Evolutionary conservation across 345 rosid species (phyloP).

Genomic region (Rhizophora apiculata): DNA sequence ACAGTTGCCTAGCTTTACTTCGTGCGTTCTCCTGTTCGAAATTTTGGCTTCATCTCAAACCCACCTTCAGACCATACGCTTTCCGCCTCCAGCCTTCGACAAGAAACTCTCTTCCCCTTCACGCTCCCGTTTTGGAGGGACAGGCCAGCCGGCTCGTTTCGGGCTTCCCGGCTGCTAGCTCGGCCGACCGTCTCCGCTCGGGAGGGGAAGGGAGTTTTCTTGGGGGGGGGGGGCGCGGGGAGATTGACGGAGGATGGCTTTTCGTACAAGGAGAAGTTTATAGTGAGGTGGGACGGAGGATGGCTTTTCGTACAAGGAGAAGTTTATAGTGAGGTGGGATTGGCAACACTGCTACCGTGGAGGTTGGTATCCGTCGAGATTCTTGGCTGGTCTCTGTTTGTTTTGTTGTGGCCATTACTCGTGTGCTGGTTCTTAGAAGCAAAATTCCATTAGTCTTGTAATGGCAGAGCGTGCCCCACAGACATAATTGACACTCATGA

Average conservation of each 20-base stretch:
- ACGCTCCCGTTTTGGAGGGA: constrained; percentile 33
- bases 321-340: constrained; percentile 82
- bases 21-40: no score
- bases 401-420: constrained; percentile 23
- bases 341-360: constrained; percentile 90
- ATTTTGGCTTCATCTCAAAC: not conserved
- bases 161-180: constrained; percentile 24
- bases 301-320: constrained; percentile 66
- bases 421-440: not conserved
- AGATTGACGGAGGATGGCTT: constrained; percentile 65
- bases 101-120: constrained; percentile 13
- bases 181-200: constrained; percentile 54
- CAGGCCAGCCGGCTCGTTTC: constrained; percentile 23
- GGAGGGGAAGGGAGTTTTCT: constrained; percentile 2
- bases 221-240: constrained; percentile 3
- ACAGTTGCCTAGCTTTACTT: no score
- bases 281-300: constrained; percentile 63
- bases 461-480: constrained; percentile 89
- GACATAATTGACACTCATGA: constrained; percentile 77
- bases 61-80: constrained; percentile 14
- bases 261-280: constrained; percentile 81
- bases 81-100: constrained; percentile 12
- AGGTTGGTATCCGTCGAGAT: constrained; percentile 44
- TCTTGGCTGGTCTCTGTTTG: not conserved
- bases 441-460: constrained; percentile 6